Percentiles rank a stretch among this genome's conserved stretches.
Evolutionary conservation across 2,329 filamentous ascomycete species (phyloP).

Genomic region (Cercospora janseana): DNA sequence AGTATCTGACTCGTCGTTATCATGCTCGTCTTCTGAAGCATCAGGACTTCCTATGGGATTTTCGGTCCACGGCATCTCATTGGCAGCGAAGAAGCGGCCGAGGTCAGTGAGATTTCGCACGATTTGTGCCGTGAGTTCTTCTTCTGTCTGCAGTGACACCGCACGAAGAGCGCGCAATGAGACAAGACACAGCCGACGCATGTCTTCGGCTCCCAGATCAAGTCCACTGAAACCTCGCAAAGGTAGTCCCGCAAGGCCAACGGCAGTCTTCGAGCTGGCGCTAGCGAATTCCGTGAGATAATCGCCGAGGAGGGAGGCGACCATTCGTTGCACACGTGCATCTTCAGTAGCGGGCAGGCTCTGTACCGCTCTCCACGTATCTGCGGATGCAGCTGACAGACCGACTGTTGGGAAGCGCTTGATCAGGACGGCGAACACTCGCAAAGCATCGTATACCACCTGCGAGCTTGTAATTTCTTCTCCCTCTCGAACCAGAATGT

Average conservation of each 20-base stretch:
- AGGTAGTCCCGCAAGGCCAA: conserved; percentile 56
- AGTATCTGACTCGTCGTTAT: conserved; percentile 37
- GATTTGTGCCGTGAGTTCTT: conserved; percentile 73
- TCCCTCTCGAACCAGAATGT: conserved; percentile 50
- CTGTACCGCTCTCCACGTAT: conserved; percentile 70
- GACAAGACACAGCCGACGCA: conserved; percentile 59
- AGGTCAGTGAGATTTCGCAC: conserved; percentile 83
- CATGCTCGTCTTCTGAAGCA: conserved; percentile 46
- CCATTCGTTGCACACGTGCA: conserved; percentile 70
- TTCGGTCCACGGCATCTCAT: conserved; percentile 51
- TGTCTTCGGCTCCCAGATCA: conserved; percentile 61
- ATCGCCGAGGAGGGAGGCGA: conserved; percentile 70
- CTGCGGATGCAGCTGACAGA: conserved; percentile 58
- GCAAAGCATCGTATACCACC: conserved; percentile 70
- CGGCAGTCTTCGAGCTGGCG: conserved; percentile 52
- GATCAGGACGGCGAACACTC: conserved; percentile 66
- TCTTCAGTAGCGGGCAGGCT: conserved; percentile 70
- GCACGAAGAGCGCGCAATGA: conserved; percentile 61
- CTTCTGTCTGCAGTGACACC: conserved; percentile 57
- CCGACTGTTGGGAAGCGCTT: conserved; percentile 63
- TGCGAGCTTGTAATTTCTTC: conserved; percentile 64
- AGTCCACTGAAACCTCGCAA: conserved; percentile 71
- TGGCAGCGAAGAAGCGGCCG: conserved; percentile 62
- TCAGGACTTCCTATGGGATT: conserved; percentile 43
- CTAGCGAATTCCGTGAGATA: conserved; percentile 78